Evolutionary conservation across 2,329 filamentous ascomycete species (phyloP), one percentile per base, ranked within the genome.

Genomic region (Penicillium capsulatum): DNA sequence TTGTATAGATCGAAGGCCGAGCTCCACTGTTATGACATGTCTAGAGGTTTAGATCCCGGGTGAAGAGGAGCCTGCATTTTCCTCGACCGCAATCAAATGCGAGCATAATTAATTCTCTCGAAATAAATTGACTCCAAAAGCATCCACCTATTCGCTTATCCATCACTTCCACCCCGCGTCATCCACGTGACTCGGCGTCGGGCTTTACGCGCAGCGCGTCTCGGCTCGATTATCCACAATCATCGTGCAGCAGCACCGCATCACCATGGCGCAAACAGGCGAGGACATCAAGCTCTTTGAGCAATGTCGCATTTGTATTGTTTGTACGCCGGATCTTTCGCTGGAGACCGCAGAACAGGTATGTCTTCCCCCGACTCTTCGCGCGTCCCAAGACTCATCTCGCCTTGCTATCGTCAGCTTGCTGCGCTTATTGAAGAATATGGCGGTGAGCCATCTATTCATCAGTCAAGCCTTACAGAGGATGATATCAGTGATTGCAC

Each of bases 401-500:
- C 2, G 9, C 2, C 28, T 28, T 28, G 10, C 36, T 33, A 31
- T 27, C 34, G 31, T 20, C 47, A 79, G 74, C 54, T 76, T 36
- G 65, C 67, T 17, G 60, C 68, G 4, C 56, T 64, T 1, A 62
- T 81, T 31, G 60, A 66, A 44, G 57, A 68, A 42, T 62, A 74
- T 51, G 74, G 72, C 34, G 79, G 72, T 15, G 67, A 68, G 33
- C 66, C 72, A 10, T 51, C 71, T 24, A 60, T 70, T 20, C 64
- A 67, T 47, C 46, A 67, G 28, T 57, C 63, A 2, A 63, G 62
- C 7, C 57, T 60, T 10, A 49, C 60, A 10, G 60, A 64, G 26
- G 60, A 62, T 11, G 51, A 65, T 3, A 59, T 76, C 9, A 56
- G 64, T 30, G 63, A 73, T 37, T 69, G 80, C 44, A 81, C 76